Evolutionary conservation across 2,329 filamentous ascomycete genomes (phyloP).

Genomic region (Pseudogymnoascus sp.): DNA sequence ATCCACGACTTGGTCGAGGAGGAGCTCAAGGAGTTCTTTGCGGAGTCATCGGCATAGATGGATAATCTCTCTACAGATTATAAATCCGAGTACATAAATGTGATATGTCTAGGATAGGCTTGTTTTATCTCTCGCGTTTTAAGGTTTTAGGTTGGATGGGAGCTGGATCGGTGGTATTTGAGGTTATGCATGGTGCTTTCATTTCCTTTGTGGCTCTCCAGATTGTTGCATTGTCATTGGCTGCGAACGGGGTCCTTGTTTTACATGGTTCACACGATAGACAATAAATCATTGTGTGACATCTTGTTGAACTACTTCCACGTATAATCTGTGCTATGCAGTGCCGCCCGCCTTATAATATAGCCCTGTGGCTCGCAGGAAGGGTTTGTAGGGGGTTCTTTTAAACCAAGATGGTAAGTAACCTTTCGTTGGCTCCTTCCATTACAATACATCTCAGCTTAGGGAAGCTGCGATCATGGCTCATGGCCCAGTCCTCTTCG

Average conservation of each 20-base stretch:
- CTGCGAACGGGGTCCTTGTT: neutral
- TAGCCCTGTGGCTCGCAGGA: neutral
- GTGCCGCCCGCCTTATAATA: neutral
- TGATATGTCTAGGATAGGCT: conserved; percentile 8
- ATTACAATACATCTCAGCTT: neutral
- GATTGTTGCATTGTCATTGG: neutral
- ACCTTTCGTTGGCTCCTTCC: neutral
- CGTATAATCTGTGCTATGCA: neutral
- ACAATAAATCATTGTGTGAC: conserved; percentile 7
- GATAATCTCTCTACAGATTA: conserved; percentile 22
- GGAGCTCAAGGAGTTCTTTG: conserved; percentile 53
- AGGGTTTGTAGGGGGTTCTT: neutral
- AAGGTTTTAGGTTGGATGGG: conserved; percentile 25
- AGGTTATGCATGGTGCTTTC: conserved; percentile 27
- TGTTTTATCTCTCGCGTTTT: conserved; percentile 17
- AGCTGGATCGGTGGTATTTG: conserved; percentile 23
- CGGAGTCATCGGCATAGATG: conserved; percentile 32
- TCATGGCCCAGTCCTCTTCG: conserved; percentile 20
- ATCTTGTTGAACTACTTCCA: neutral
- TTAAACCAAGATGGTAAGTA: neutral
- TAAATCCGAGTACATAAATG: neutral
- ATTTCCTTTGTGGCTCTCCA: conserved; percentile 9
- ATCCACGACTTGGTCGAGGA: conserved; percentile 55
- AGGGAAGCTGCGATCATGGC: neutral
- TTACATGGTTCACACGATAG: conserved; percentile 7